Evolutionary conservation across 305 asterid species (phyloP), one percentile per base, ranked within the genome.

Genomic region (Solanum hybrid): DNA sequence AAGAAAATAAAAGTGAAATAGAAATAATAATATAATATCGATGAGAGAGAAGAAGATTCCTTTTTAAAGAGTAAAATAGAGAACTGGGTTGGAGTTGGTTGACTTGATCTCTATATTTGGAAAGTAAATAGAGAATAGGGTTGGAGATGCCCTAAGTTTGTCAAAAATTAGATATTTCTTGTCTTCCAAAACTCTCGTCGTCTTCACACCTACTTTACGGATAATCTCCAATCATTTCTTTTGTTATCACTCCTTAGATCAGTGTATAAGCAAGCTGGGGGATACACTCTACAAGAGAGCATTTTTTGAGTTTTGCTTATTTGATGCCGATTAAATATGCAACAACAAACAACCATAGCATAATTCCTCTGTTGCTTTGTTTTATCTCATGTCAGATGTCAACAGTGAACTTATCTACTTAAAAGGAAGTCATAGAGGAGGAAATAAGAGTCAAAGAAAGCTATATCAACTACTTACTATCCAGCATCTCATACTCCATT

Each of bases 401-500:
- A 40, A 40, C 69, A 2, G 35, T 84, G 87, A 84, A 84, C 75
- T 31, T 56, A 51, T 56, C 40, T 84, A 84, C 87, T 85, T 84
- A 84, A 19, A 38, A 85, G 35, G 73, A 6, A 85, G 76, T 72
- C 42, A 87, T 40, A 38, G 36, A 12, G 13, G 35, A 72, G 82
- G 73, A 87, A 15, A 87, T 73, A 71, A 40, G 69, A 73, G 32
- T 19, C 40, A 73, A 73, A 73, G 42, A 31, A 27, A 90, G 60
- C 35, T 51, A 91, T 78, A 84, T 66, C 66, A 88, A 45, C 82
- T 82, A 93, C 99, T 95, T 93, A 97, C 99, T 95, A 91, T 98
- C 98, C 88, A 98, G 90, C 92, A 96, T 91, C 92, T 95, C 98
- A 91, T 90, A 94, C 92, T 96, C 99, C 99, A 96, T 96, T 90